Evolutionary conservation across 192 early-diverging fungal species (phyloP), one percentile per base, ranked within the genome.

Genomic region (Phycomyces blakesleeanus): DNA sequence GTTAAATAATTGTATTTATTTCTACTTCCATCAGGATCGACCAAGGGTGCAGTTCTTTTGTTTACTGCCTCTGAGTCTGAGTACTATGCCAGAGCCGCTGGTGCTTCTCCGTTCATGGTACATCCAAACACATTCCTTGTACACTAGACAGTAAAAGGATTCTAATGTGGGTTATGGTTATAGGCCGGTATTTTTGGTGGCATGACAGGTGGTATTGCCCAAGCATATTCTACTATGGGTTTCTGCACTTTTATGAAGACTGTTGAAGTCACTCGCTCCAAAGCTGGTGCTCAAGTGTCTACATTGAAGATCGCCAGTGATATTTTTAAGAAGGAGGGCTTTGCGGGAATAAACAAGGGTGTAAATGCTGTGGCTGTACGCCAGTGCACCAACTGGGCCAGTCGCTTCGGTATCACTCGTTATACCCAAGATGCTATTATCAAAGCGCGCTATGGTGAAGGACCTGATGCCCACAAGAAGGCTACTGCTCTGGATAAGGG

Each of bases 201-300:
- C 20, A 93, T 97, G 85, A 93, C 82, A 55, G 97, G 95, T 59
- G 97, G 97, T 67, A 78, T 96, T 34, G 89, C 91, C 18, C 94
- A 96, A 81, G 94, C 95, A 0, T 98, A 97, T 81, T 89, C 94
- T 49, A 98, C 97, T 21, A 98, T 98, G 97, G 97, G 97, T n/a
- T 97, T 97, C 79, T 97, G 95, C 76, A 98, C 96, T 0, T 97
- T 97, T 77, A 97, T 98, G 96, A 93, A 95, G 83, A 97, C 96
- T 3, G 91, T 92, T n/a, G 97, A 98, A 67, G 95, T 98, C 34
- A 98, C 97, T 7, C 88, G 95, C 50, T 92, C 93, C 82, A 98
- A 98, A 81, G 77, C 81, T 39, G 82, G 66, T 67, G 76, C 80
- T 24, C 59, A 78, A 8, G 65, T 82, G 50, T 94, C 93, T 10